These are phyloP conservation scores for Tolypocladium ovalisporum DNA, from an alignment of 2,329 filamentous ascomycete species.

Conservation along the genomic window DNA sequence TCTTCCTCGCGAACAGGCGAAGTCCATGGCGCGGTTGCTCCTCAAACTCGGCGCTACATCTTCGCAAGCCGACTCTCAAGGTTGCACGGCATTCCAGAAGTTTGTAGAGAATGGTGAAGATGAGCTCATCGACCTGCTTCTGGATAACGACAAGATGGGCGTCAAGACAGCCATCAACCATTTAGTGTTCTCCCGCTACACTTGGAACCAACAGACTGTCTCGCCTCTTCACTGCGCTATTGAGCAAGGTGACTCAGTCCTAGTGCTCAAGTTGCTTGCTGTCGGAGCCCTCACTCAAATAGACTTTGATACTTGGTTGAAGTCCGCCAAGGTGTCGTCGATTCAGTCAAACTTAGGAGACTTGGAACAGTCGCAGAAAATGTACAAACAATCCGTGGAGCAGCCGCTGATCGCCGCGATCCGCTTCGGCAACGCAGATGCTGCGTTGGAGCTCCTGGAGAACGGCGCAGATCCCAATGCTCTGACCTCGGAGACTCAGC, in stretches of 20 bases:
- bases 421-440: conserved; percentile 25
- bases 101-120: conserved; percentile 41
- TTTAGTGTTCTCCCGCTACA: conserved; percentile 30
- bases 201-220: conserved; percentile 22
- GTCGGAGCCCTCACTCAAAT: conserved; percentile 49
- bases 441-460: conserved; percentile 48
- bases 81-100: conserved; percentile 56
- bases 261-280: conserved; percentile 51
- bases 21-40: conserved; percentile 53
- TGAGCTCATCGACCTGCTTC: conserved; percentile 36
- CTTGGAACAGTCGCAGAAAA: conserved; percentile 35
- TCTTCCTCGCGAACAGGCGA: conserved; percentile 52
- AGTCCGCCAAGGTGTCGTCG: conserved; percentile 37
- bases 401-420: conserved; percentile 60
- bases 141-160: conserved; percentile 47
- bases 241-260: conserved; percentile 33
- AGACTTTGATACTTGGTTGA: conserved; percentile 54
- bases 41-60: conserved; percentile 61
- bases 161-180: conserved; percentile 58
- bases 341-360: conserved; percentile 22
- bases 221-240: conserved; percentile 52
- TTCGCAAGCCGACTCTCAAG: conserved; percentile 58
- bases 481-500: conserved; percentile 30
- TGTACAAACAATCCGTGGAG: conserved; percentile 35
- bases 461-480: conserved; percentile 56